Evolutionary conservation across 2,329 filamentous ascomycete genomes (phyloP), one percentile per base, ranked within the genome.

Genomic region (Plectosphaerella sp.): DNA sequence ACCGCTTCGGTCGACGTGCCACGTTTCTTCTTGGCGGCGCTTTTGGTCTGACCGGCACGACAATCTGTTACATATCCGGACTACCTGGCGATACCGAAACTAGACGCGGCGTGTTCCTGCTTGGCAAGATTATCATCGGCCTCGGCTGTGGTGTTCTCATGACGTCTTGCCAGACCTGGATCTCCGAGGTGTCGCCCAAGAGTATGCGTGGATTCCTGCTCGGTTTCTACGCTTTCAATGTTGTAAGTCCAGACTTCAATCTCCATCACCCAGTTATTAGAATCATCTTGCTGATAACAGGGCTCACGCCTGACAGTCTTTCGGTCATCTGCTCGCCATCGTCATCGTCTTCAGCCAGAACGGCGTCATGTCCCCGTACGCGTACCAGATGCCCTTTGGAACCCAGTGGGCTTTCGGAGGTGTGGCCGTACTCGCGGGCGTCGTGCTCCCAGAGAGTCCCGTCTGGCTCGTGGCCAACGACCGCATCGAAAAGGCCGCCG

Each of bases 371-470:
- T 22, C 24, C 9, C 24, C 51, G 1, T 41, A 16, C 10, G 45
- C 45, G 3, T 48, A 51, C 25, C 35, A 48, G 18, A 47, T 53
- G 8, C 48, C 45, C 2, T 48, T 53, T 3, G 52, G 41, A 10
- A 53, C 48, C 14, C 52, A 48, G 24, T 55, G 54, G 54, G 46
- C 48, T 2, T 51, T 51, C 6, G 45, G 45, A 5, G 52, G 16
- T 14, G 41, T 46, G 12, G 48, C 53, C 11, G 39, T 46, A 5
- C 15, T 51, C 3, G 51, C 48, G 3, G 22, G 48, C 1, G 45
- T 51, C 10, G 4, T 51, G 20, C 39, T 51, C 1, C 49, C 48
- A 1, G 49, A 51, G 11, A 48, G 48, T 45, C 52, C 48, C 5
- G 45, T 51, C 15, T 51, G 49, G 52, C 16, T 51, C 6, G 24